Percentiles rank a stretch among this genome's conserved stretches.
Conservation (phyloP, 805 yeast genomes). For the Limtongia smithiae region DNA sequence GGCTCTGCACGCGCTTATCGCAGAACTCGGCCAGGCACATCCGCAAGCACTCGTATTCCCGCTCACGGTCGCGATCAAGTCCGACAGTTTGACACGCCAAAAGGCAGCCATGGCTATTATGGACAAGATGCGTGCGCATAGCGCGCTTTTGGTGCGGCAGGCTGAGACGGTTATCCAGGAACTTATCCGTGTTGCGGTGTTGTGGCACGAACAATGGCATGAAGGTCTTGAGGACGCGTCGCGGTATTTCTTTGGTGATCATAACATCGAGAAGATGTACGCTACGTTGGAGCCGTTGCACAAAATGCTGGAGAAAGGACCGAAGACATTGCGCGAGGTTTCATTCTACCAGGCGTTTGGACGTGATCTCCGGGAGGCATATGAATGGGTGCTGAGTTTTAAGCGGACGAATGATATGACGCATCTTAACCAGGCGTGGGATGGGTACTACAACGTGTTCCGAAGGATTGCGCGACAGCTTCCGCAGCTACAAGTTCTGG, state of each 20-base stretch:
- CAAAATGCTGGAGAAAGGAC: conserved; percentile 76
- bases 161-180: conserved; percentile 93
- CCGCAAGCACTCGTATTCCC: conserved; percentile 97
- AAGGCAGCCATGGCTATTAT: conserved; percentile 87
- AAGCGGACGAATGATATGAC: conserved; percentile 81
- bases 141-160: conserved; percentile 80
- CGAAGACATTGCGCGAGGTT: conserved; percentile 87
- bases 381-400: conserved; percentile 86
- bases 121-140: conserved; percentile 87
- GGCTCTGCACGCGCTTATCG: conserved; percentile 70
- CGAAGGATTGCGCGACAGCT: conserved; percentile 83
- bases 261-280: conserved; percentile 91
- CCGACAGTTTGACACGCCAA: conserved; percentile 85
- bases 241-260: conserved; percentile 86
- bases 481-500: conserved; percentile 80
- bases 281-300: conserved; percentile 86
- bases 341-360: conserved; percentile 93
- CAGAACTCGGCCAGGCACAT: conserved; percentile 89
- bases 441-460: conserved; percentile 89
- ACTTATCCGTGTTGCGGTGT: conserved; percentile 86
- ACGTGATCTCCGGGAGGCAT: conserved; percentile 85
- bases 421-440: conserved; percentile 96
- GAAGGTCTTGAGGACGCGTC: conserved; percentile 98
- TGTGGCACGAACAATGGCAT: conserved; percentile 98
- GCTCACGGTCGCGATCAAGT: conserved; percentile 89